phyloP scores from a whole-genome alignment of 2,329 filamentous ascomycete species.

The Ceratocystis colombiana region DNA sequence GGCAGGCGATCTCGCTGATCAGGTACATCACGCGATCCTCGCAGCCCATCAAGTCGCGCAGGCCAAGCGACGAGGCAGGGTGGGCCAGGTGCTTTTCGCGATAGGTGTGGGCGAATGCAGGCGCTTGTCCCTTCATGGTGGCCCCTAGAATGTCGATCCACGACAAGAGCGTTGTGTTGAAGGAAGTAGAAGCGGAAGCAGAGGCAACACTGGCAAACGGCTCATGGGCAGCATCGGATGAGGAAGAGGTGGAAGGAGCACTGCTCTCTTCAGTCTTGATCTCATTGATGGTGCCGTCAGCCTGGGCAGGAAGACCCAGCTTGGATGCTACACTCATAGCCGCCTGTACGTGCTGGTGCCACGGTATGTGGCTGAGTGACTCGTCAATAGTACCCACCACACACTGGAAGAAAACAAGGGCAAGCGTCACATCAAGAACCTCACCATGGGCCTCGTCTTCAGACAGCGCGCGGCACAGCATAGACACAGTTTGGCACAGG shows the following conservation, averaged over 20 bases:
- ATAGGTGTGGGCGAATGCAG: constrained; percentile 88
- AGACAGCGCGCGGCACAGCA: constrained; percentile 72
- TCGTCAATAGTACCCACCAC: constrained; percentile 81
- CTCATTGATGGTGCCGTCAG: neutral
- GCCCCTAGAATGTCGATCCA: constrained; percentile 98
- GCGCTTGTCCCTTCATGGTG: constrained; percentile 78
- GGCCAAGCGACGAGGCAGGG: constrained; percentile 53
- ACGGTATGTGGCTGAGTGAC: constrained; percentile 78
- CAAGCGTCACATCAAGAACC: constrained; percentile 83
- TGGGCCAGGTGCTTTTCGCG: constrained; percentile 78
- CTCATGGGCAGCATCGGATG: neutral
- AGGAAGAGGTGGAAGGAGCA: neutral
- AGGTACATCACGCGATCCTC: constrained; percentile 96
- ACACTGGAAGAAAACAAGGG: constrained; percentile 89
- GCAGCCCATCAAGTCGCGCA: constrained; percentile 92
- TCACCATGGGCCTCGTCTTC: constrained; percentile 72
- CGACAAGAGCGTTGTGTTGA: constrained; percentile 87
- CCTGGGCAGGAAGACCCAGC: constrained; percentile 54
- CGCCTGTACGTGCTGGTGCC: constrained; percentile 95
- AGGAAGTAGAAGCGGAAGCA: constrained; percentile 51
- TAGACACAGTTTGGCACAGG: constrained; percentile 75
- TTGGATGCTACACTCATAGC: constrained; percentile 76
- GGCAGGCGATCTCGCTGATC: constrained; percentile 92
- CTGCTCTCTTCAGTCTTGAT: constrained; percentile 27
- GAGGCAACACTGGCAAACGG: neutral